phyloP scores from a whole-genome alignment of 2,329 filamentous ascomycete species.

The Arthrinium puccinioides region DNA sequence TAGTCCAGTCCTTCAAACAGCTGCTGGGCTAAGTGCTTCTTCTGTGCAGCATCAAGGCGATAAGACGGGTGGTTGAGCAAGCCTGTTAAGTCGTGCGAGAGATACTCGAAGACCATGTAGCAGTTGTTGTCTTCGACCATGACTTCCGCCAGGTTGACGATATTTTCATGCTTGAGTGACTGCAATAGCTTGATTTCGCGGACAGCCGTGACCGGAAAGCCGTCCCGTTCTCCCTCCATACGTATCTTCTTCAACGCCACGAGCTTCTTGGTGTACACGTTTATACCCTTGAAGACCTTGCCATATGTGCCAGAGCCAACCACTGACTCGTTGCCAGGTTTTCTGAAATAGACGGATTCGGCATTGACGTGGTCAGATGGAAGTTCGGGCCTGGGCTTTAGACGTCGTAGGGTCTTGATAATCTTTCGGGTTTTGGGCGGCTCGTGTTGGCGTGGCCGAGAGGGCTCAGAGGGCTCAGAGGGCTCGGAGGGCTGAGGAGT shows the following conservation, averaged over 20 bases:
- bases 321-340: conserved; percentile 95
- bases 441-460: conserved; percentile 14
- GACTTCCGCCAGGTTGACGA: conserved; percentile 78
- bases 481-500: neutral
- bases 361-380: conserved; percentile 67
- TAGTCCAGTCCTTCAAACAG: conserved; percentile 93
- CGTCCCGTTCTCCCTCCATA: conserved; percentile 88
- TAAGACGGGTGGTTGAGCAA: conserved; percentile 92
- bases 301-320: conserved; percentile 94
- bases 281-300: conserved; percentile 89
- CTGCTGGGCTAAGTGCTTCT: conserved; percentile 88
- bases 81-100: conserved; percentile 92
- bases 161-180: conserved; percentile 72
- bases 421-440: conserved; percentile 53
- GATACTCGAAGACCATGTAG: conserved; percentile 99
- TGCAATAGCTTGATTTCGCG: conserved; percentile 90
- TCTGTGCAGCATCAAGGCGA: conserved; percentile 74
- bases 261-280: conserved; percentile 79
- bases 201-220: conserved; percentile 84
- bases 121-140: conserved; percentile 99
- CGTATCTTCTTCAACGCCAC: conserved; percentile 87
- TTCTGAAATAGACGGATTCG: conserved; percentile 88
- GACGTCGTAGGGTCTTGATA: conserved; percentile 60
- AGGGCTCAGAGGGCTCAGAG: too few species aligned
- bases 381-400: conserved; percentile 71